A percentile compares a stretch with the other conserved stretches of the same genome.
Evolutionary conservation across 495 filamentous ascomycete species (phyloP).

Genomic region (Parachaetomium inaequale): DNA sequence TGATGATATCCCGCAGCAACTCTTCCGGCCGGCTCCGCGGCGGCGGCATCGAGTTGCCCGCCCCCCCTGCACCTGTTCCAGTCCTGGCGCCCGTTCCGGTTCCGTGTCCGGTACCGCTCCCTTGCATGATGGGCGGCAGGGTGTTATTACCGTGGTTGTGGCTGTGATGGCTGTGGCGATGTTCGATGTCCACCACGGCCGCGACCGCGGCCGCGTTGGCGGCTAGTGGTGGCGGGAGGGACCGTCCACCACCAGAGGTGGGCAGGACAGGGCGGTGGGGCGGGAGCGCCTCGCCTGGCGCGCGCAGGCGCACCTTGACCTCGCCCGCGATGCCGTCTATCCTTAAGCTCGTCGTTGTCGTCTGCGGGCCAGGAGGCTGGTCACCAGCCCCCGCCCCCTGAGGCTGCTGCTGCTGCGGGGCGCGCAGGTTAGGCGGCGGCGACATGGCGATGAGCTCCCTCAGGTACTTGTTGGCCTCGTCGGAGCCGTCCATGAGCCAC

Average conservation of each 20-base stretch:
- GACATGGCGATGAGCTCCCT: constrained; percentile 51
- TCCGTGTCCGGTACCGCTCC: neutral
- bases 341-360: constrained; percentile 27
- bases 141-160: constrained; percentile 14
- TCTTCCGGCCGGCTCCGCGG: constrained; percentile 37
- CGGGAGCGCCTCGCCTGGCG: constrained; percentile 9
- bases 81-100: neutral
- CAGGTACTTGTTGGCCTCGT: constrained; percentile 72
- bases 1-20: constrained; percentile 42
- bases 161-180: too few species aligned
- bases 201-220: neutral
- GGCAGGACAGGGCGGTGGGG: neutral
- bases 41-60: neutral
- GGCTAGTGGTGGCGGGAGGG: constrained; percentile 8
- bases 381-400: neutral
- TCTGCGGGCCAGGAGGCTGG: neutral
- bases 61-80: neutral
- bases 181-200: neutral
- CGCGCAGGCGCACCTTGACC: constrained; percentile 42
- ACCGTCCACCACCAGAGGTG: neutral
- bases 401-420: neutral
- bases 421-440: constrained; percentile 29
- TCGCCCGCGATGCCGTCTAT: constrained; percentile 46
- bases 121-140: constrained; percentile 24
- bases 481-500: constrained; percentile 80